A percentile compares a stretch with the other conserved stretches of the same genome.
Evolutionary conservation across 2,329 filamentous ascomycete genomes (phyloP).

Genomic region (Colletotrichum sp.): DNA sequence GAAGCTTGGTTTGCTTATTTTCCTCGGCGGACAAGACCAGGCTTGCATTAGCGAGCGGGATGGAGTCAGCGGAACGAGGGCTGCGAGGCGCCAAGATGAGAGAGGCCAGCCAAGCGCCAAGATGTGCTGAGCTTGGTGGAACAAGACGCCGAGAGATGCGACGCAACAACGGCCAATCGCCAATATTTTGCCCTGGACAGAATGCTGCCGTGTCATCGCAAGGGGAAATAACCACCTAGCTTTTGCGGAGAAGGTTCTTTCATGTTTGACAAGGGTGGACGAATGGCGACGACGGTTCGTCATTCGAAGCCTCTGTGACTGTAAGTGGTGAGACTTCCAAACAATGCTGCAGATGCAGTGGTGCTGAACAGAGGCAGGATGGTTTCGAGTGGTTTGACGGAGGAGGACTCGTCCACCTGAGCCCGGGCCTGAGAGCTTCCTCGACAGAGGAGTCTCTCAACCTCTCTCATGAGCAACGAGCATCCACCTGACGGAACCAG

Average conservation of each 20-base stretch:
- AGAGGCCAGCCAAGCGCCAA: conserved; percentile 9
- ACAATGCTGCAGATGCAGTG: background rate
- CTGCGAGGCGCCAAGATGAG: conserved; percentile 5
- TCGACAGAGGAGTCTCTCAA: background rate
- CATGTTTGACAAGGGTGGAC: background rate
- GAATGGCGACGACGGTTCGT: background rate
- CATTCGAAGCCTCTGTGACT: background rate
- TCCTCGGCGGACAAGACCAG: background rate
- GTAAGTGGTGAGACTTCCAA: background rate
- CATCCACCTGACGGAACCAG: background rate
- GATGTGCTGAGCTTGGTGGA: background rate
- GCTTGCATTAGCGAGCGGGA: background rate
- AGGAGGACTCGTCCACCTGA: background rate
- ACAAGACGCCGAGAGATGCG: background rate
- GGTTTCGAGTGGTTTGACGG: background rate
- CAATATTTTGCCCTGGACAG: background rate
- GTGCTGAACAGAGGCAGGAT: background rate
- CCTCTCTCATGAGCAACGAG: background rate
- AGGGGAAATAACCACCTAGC: background rate
- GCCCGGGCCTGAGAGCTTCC: background rate
- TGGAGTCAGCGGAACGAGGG: background rate
- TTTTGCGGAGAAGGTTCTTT: conserved; percentile 10
- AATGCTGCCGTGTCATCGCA: background rate
- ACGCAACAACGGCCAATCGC: background rate
- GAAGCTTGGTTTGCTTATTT: conserved; percentile 18